Base-by-base conservation (phyloP, 306 rosid species). In the Oxytropis ochrocephala region DNA sequence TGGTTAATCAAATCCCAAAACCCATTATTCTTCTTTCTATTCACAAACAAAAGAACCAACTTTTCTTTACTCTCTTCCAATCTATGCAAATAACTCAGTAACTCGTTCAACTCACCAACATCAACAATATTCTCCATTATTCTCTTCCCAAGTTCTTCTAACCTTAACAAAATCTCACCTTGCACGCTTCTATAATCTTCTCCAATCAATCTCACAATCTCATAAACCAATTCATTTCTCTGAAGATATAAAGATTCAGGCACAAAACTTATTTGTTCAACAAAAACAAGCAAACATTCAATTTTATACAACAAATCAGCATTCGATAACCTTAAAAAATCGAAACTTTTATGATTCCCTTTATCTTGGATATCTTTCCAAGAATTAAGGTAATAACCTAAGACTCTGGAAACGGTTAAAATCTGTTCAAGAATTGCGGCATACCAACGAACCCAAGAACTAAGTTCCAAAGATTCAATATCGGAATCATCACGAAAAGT, bases 381-480 rank as follows among this genome's bases (percentile, higher is more conserved):
- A 4, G 43, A 16, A 8, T 3, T 6, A 6, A 82, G 33, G 43
- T 83, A 75, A 21, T 84, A 79, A 1, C 95, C 96, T 27, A 86
- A 29, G 8, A 60, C 55, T 60, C 90, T 80, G 0, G 86, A 78
- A 30, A 82, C 75, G 8, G 65, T 69, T 10, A 90, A 41, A 14
- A 57, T 84, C 21, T 85, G 96, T 67, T 93, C 96, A 30, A 91
- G 19, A 0, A 87, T 72, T 0, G 50, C 78, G 0, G 95, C 95
- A 47, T 82, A 88, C 99, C 97, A 94, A 24, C 96, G 80, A 11
- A 88, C 99, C 97, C 99, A 94, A 0, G 81, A 71, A 18, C 95
- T 82, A 17, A 87, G 68, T 32, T 83, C 79, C 38, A 76, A 8
- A 55, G 80, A 69, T 19, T 53, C 81, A 9, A 62, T 2, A 48